Conservation (phyloP, 1,139 yeast genomes). For the Candida sanyaensis region DNA sequence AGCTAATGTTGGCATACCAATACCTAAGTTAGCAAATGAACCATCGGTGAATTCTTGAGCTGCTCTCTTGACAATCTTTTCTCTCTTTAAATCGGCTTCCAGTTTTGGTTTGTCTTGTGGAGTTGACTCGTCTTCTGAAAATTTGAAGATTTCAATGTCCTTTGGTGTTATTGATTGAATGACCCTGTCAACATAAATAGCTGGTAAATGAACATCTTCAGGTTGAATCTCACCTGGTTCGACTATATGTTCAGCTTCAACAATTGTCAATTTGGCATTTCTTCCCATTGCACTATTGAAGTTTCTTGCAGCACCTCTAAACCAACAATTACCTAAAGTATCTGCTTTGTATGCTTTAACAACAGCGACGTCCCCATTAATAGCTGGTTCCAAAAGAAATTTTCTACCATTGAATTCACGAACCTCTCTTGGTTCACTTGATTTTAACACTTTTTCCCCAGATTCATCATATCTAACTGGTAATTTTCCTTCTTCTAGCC, state of each 20-base stretch:
- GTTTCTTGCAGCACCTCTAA: slow-evolving; percentile 48
- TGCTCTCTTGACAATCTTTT: slow-evolving; percentile 43
- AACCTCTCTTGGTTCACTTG: slow-evolving; percentile 40
- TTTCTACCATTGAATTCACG: slow-evolving; percentile 45
- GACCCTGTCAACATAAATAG: slow-evolving; percentile 42
- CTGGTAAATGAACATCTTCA: slow-evolving; percentile 50
- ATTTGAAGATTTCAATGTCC: slow-evolving; percentile 39
- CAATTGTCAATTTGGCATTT: slow-evolving; percentile 47
- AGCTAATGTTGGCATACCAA: slow-evolving; percentile 53
- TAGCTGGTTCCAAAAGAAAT: slow-evolving; percentile 44
- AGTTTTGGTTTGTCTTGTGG: slow-evolving; percentile 15
- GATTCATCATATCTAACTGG: slow-evolving; percentile 42
- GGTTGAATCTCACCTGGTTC: slow-evolving; percentile 47
- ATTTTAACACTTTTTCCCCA: slow-evolving; percentile 32
- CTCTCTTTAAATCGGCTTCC: slow-evolving; percentile 25
- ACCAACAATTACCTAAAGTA: slow-evolving; percentile 48
- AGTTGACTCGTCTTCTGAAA: slow-evolving; percentile 12
- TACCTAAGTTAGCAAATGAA: slow-evolving; percentile 47
- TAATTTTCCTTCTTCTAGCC: slow-evolving; percentile 51
- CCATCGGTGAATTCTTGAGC: slow-evolving; percentile 48
- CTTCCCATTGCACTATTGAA: slow-evolving; percentile 49
- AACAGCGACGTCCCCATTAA: slow-evolving; percentile 48
- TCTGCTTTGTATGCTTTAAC: slow-evolving; percentile 52
- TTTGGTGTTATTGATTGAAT: slow-evolving; percentile 43
- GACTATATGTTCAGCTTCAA: slow-evolving; percentile 54